Percentiles rank a stretch among this genome's conserved stretches.
Evolutionary conservation across 225 moss, liverwort and hornwort species (phyloP).

Genomic region (Pseudoscleropodium purum): DNA sequence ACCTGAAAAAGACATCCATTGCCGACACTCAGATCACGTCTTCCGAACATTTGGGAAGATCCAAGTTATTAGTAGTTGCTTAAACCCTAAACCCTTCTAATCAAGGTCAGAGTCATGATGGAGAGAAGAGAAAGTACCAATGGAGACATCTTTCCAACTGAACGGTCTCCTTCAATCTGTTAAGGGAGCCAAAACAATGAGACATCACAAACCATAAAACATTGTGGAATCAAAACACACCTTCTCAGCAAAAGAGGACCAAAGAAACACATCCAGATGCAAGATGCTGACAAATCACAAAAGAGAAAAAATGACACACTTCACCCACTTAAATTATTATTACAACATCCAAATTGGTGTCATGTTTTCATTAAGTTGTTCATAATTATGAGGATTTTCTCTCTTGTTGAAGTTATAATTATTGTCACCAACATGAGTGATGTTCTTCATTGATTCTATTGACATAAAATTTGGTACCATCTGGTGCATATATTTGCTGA

Average conservation of each 20-base stretch:
- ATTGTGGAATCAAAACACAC: not conserved
- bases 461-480: not conserved
- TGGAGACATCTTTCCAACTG: conserved; percentile 78
- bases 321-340: not conserved
- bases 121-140: conserved; percentile 45
- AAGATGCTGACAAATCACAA: not conserved
- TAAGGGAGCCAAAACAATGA: not conserved
- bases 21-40: not conserved
- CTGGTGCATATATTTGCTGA: not conserved
- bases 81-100: too few relatives aligned
- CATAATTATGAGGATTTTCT: too few relatives aligned
- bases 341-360: not conserved
- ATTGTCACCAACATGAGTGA: not conserved
- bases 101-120: not conserved
- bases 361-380: not conserved
- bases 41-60: too few relatives aligned
- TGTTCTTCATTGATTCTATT: not conserved
- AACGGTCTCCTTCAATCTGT: conserved; percentile 77
- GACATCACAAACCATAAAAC: not conserved
- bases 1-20: conserved; percentile 21
- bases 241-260: not conserved
- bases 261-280: not conserved
- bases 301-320: not conserved
- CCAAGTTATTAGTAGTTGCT: not conserved
- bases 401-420: not conserved